Evolutionary conservation across 208 protist species (phyloP).

Genomic region (Crithidia sp.): DNA sequence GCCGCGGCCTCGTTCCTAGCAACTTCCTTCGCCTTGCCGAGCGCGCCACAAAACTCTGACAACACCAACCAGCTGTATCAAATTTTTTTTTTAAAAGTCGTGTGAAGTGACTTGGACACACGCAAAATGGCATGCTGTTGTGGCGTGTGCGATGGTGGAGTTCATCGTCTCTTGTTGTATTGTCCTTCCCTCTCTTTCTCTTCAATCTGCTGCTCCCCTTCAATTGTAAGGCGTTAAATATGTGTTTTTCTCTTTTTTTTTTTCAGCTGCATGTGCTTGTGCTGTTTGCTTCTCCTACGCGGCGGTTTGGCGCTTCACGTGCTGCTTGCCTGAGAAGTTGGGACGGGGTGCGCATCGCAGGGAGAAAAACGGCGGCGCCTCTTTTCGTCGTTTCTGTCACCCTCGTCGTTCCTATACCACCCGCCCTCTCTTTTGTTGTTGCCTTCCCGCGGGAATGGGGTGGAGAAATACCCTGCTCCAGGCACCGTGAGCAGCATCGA

Average conservation of each 20-base stretch:
- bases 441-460: too few species aligned
- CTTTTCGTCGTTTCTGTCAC: too few species aligned
- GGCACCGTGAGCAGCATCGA: too few species aligned
- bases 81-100: too few species aligned
- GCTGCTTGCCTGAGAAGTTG: not conserved
- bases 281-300: not conserved
- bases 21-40: slow-evolving; percentile 79
- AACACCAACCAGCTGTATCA: not conserved
- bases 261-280: not conserved
- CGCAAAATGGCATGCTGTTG: too few species aligned
- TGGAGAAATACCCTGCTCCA: too few species aligned
- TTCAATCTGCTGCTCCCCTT: slow-evolving; percentile 10
- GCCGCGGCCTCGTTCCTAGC: slow-evolving; percentile 64
- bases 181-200: not conserved
- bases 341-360: not conserved
- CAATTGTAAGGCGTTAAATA: not conserved
- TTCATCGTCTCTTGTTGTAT: too few species aligned
- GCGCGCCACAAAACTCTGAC: slow-evolving; percentile 44
- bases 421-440: too few species aligned
- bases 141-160: too few species aligned
- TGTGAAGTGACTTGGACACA: too few species aligned
- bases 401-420: too few species aligned
- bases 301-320: slow-evolving; percentile 9
- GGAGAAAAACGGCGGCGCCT: too few species aligned
- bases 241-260: not conserved